Evolutionary conservation across 345 rosid species (phyloP).

Genomic region (Populus simonii): DNA sequence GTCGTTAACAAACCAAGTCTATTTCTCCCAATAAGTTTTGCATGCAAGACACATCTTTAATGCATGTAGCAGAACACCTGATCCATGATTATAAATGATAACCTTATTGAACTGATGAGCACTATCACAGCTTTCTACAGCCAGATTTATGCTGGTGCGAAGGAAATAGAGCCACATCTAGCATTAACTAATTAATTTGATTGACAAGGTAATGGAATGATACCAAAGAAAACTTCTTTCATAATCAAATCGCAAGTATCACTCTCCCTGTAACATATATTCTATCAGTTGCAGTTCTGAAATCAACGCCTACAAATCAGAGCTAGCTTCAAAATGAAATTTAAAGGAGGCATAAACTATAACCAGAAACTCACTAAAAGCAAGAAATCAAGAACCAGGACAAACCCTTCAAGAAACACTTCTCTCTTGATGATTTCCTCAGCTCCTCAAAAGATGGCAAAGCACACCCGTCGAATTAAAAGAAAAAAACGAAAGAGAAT

Average conservation of each 20-base stretch:
- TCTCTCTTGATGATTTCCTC: background rate
- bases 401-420: background rate
- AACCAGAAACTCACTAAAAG: background rate
- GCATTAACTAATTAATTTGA: background rate
- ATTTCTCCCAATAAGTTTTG: background rate
- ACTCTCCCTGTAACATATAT: background rate
- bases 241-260: background rate
- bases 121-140: background rate
- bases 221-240: background rate
- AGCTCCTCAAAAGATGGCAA: background rate
- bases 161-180: background rate
- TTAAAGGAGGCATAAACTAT: background rate
- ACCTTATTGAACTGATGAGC: background rate
- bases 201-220: too few species aligned
- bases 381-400: slow-evolving; percentile 1
- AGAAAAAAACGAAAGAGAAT: background rate
- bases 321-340: background rate
- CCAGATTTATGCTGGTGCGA: background rate
- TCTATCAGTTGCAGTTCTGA: too few species aligned
- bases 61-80: background rate
- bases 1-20: background rate
- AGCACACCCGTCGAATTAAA: background rate
- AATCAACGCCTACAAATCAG: too few species aligned
- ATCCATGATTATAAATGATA: background rate
- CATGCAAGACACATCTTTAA: background rate